Conservation (phyloP, 805 yeast genomes). For the Metschnikowia henanensis region DNA sequence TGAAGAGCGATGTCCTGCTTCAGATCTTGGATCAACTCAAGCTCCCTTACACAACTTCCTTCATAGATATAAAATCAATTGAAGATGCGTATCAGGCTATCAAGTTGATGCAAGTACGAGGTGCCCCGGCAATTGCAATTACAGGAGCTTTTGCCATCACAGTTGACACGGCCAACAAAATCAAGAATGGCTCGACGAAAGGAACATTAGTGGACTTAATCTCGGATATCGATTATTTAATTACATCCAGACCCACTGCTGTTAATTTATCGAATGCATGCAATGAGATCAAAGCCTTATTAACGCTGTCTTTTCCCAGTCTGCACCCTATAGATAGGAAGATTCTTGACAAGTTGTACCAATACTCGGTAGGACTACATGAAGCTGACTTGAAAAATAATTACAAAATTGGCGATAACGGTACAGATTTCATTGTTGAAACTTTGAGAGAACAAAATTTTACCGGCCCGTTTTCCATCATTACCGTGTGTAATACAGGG, state of each 20-base stretch:
- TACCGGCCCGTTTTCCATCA: slow-evolving; percentile 69
- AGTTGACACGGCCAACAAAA: slow-evolving; percentile 54
- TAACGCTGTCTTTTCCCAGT: slow-evolving; percentile 17
- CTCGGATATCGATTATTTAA: slow-evolving; percentile 59
- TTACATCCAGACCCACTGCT: slow-evolving; percentile 91
- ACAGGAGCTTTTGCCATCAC: slow-evolving; percentile 86
- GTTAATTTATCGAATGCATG: slow-evolving; percentile 85
- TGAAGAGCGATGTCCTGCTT: slow-evolving; percentile 45
- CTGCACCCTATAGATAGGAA: slow-evolving; percentile 19
- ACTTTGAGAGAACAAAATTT: slow-evolving; percentile 47
- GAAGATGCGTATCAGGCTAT: slow-evolving; percentile 84
- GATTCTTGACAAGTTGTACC: slow-evolving; percentile 33
- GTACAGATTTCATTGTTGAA: slow-evolving; percentile 63
- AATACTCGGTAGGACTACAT: slow-evolving; percentile 55
- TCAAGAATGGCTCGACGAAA: slow-evolving; percentile 14
- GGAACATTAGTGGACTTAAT: slow-evolving; percentile 36
- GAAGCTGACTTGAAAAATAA: slow-evolving; percentile 82
- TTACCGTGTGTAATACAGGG: slow-evolving; percentile 96
- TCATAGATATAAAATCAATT: slow-evolving; percentile 58
- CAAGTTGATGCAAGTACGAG: slow-evolving; percentile 90
- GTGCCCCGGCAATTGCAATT: slow-evolving; percentile 98
- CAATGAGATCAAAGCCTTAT: slow-evolving; percentile 43
- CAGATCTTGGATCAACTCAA: slow-evolving; percentile 76
- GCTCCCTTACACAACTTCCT: slow-evolving; percentile 77
- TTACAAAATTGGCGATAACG: slow-evolving; percentile 74